These are phyloP conservation scores for Suillus fuscotomentosus DNA, from an alignment of 768 basidiomycete genomes.

Conservation along the genomic window DNA sequence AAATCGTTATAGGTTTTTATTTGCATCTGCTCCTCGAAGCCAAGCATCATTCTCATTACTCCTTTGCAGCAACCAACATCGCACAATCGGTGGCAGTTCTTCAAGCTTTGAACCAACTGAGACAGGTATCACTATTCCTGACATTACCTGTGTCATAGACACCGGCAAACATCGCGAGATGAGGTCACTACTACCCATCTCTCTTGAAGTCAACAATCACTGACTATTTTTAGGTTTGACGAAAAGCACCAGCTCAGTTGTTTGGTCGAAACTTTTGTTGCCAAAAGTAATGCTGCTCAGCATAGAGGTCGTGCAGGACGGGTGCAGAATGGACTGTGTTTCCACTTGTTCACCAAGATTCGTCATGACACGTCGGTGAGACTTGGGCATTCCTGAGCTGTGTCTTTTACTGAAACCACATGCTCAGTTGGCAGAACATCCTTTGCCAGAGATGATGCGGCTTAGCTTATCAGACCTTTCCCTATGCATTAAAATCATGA, in stretches of 20 bases:
- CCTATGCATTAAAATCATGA: conserved; percentile 91
- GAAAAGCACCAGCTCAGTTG: conserved; percentile 96
- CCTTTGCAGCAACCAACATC: conserved; percentile 74
- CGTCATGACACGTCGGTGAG: conserved; percentile 77
- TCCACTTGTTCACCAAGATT: conserved; percentile 90
- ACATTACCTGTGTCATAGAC: conserved; percentile 96
- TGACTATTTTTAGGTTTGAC: conserved; percentile 62
- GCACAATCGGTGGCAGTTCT: conserved; percentile 32
- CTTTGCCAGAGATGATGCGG: conserved; percentile 93
- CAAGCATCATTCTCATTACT: neutral
- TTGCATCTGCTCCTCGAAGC: conserved; percentile 11
- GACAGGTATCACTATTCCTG: conserved; percentile 97
- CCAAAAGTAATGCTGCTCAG: conserved; percentile 88
- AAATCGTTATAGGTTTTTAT: conserved; percentile 86
- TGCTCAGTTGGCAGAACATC: conserved; percentile 79
- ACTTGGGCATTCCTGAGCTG: neutral
- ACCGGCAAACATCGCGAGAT: conserved; percentile 93
- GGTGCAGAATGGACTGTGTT: conserved; percentile 85
- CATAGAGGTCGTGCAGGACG: conserved; percentile 89
- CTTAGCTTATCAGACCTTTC: conserved; percentile 90
- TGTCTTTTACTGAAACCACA: conserved; percentile 6
- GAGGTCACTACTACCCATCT: conserved; percentile 45
- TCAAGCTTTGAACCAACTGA: conserved; percentile 37
- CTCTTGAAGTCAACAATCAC: conserved; percentile 3
- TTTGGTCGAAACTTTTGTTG: conserved; percentile 87